Base-by-base conservation (phyloP, 768 basidiomycete genomes). In the Peribolospora baueri region DNA sequence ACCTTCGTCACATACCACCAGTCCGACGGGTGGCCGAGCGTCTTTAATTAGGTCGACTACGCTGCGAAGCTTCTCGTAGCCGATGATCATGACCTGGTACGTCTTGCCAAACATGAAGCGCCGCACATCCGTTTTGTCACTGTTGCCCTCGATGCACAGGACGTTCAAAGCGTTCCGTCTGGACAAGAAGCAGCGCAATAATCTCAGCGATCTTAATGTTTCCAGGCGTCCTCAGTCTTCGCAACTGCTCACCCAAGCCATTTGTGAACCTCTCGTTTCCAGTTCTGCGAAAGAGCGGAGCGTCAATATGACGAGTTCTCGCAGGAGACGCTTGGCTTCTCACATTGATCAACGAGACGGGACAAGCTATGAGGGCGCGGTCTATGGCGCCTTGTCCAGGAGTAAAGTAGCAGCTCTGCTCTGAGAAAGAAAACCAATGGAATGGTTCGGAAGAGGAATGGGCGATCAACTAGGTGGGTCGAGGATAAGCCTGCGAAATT, bases 1-100 rank as follows among this genome's bases (percentile, higher is more conserved):
- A 75, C 88, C 90, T 75, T 98, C 93, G 63, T 98, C 93, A 61
- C 91, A 97, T 25, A 98, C 73, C 58, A 98, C 81, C 4, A 98
- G 69, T 6, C 84, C 93, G 58, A 98, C 84, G 0, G 84, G 82
- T 14, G 91, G 91, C 45, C 65, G 61, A 50, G 66, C 66, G 3
- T 60, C 63, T n/a, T 63, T 65, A 55, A 72, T 58, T 5, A 64
- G 57, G 38, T 68, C 69, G 51, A 65, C 59, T 13, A 58, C 57
- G 3, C 50, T 56, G 1, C 61, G 54, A 7, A 67, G 56, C 61
- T 82, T 79, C 64, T 97, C 93, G 65, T 98, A 98, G 3, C 93
- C 88, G 57, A 95, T 88, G 57, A 98, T 76, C 14, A 98, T 71
- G 2, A 97, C 84, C 6, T 65, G 54, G 49, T 60, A 63, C 46